These are phyloP conservation scores for Berberis thunbergii DNA, from an alignment of 164 flowering plant genomes.

Conservation along the genomic window DNA sequence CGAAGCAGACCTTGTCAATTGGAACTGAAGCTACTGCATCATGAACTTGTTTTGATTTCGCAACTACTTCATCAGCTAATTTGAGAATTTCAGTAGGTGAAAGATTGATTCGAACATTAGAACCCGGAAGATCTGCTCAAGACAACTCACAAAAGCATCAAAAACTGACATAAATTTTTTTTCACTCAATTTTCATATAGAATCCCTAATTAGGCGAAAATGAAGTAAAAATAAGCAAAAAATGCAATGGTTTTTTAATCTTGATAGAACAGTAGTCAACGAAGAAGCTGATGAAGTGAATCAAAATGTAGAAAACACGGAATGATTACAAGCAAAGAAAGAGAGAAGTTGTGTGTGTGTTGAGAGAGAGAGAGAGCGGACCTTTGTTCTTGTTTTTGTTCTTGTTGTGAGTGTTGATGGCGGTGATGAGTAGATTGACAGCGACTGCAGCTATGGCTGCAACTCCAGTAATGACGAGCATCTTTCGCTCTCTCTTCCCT, in stretches of 20 bases:
- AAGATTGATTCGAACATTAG: conserved; percentile 44
- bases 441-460: conserved; percentile 70
- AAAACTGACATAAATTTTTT: background rate
- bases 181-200: too few relatives aligned
- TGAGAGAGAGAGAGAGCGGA: background rate
- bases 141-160: background rate
- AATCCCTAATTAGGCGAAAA: background rate
- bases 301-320: background rate
- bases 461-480: conserved; percentile 60
- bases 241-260: too few relatives aligned
- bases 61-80: conserved; percentile 57
- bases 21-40: conserved; percentile 82
- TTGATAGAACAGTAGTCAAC: too few relatives aligned
- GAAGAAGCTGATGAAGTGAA: too few relatives aligned
- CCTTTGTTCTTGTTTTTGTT: conserved; percentile 42
- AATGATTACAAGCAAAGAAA: background rate
- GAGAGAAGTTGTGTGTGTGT: background rate
- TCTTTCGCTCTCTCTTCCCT: conserved; percentile 20
- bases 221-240: background rate
- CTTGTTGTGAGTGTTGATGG: conserved; percentile 28
- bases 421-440: conserved; percentile 45
- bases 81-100: conserved; percentile 68
- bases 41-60: conserved; percentile 72
- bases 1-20: conserved; percentile 52
- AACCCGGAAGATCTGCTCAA: conserved; percentile 53